Percentiles rank a stretch among this genome's conserved stretches.
These are phyloP conservation scores for Lavandula angustifolia DNA, from an alignment of 257 asterid species.

Conservation along the genomic window DNA sequence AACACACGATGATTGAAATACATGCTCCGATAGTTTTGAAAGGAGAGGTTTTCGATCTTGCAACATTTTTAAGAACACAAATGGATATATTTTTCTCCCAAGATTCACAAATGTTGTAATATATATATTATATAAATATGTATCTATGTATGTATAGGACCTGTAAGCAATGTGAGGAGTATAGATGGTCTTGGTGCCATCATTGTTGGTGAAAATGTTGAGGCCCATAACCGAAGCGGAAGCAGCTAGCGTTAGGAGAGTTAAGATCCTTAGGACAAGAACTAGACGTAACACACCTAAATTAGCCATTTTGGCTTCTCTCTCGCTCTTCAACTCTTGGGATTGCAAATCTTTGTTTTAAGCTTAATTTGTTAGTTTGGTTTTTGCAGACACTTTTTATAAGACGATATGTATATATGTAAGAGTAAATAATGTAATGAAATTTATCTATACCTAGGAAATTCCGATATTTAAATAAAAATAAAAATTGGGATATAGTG, in stretches of 20 bases:
- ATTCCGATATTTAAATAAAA: conserved; percentile 15
- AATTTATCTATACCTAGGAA: not conserved
- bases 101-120: no score
- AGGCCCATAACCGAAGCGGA: conserved; percentile 47
- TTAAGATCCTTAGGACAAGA: conserved; percentile 41
- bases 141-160: conserved; percentile 22
- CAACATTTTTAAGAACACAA: no score
- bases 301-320: conserved; percentile 31
- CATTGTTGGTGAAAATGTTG: conserved; percentile 40
- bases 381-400: not conserved
- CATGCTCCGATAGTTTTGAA: no score
- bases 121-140: no score
- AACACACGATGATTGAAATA: no score
- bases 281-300: conserved; percentile 26
- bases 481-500: not conserved
- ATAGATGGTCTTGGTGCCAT: conserved; percentile 41
- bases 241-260: conserved; percentile 44
- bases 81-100: no score
- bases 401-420: not conserved
- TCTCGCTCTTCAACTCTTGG: not conserved
- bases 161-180: conserved; percentile 50
- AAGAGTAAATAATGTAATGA: no score
- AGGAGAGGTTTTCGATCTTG: no score
- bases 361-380: not conserved
- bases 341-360: not conserved